These are phyloP conservation scores for Brassica incana DNA, from an alignment of 345 rosid genomes.

Conservation along the genomic window DNA sequence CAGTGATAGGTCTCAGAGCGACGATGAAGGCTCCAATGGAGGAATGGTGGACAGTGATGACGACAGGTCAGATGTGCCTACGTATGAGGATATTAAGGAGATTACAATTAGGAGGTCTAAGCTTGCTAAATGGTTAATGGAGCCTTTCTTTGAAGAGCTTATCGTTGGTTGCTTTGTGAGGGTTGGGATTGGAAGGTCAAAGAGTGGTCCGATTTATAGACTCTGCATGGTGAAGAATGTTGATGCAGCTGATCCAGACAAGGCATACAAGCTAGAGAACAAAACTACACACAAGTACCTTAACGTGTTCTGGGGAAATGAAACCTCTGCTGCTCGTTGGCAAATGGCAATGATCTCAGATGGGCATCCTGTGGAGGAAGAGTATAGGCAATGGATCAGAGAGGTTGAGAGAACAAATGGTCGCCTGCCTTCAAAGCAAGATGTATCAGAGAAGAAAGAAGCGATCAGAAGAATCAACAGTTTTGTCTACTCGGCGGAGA, in stretches of 20 bases:
- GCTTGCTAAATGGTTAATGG: conserved; percentile 96
- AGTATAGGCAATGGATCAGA: conserved; percentile 80
- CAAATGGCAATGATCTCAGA: conserved; percentile 99
- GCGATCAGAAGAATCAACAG: conserved; percentile 66
- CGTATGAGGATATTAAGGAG: conserved; percentile 80
- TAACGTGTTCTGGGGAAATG: conserved; percentile 88
- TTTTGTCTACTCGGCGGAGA: conserved; percentile 87
- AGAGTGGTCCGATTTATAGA: conserved; percentile 70
- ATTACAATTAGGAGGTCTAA: conserved; percentile 86
- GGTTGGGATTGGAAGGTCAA: conserved; percentile 91
- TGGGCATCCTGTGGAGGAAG: conserved; percentile 82
- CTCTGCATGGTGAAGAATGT: conserved; percentile 90
- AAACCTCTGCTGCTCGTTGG: conserved; percentile 95
- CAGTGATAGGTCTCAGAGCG: conserved; percentile 80
- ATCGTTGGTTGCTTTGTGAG: conserved; percentile 95
- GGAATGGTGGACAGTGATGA: conserved; percentile 94
- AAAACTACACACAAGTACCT: conserved; percentile 82
- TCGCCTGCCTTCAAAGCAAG: conserved; percentile 80
- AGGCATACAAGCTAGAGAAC: conserved; percentile 78
- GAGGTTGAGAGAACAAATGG: conserved; percentile 88
- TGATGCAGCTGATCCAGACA: conserved; percentile 83
- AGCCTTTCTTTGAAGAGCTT: conserved; percentile 97
- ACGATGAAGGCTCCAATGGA: conserved; percentile 83
- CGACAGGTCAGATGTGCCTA: conserved; percentile 63
- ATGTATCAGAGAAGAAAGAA: conserved; percentile 81